Percentiles rank a stretch among this genome's conserved stretches.
Evolutionary conservation across 306 rosid species (phyloP).

Genomic region (Senna tora): DNA sequence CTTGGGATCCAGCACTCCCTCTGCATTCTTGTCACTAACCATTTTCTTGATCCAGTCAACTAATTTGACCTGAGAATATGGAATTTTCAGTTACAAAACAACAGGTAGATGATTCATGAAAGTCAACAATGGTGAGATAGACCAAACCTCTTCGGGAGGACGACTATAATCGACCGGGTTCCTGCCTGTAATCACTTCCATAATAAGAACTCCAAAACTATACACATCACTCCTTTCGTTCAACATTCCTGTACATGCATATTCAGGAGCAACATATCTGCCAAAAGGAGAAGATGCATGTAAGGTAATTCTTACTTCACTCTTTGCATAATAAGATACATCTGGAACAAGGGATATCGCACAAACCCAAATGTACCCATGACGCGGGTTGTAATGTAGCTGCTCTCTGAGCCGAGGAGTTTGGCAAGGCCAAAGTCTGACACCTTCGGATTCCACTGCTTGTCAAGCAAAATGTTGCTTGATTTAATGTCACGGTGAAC

Average conservation of each 20-base stretch:
- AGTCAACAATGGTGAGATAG: not conserved
- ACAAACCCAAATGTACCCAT: slow-evolving; percentile 96
- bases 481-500: slow-evolving; percentile 92
- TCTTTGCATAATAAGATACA: not conserved
- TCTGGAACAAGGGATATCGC: slow-evolving; percentile 4
- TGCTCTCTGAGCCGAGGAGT: slow-evolving; percentile 77
- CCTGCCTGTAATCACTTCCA: slow-evolving; percentile 92
- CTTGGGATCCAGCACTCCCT: slow-evolving; percentile 84
- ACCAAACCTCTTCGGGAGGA: slow-evolving; percentile 77
- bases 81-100: slow-evolving; percentile 17
- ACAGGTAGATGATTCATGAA: not conserved
- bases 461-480: slow-evolving; percentile 84
- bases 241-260: slow-evolving; percentile 92
- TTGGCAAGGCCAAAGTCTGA: slow-evolving; percentile 96
- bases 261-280: slow-evolving; percentile 95
- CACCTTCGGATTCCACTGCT: slow-evolving; percentile 88
- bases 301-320: not conserved
- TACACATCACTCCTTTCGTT: slow-evolving; percentile 88
- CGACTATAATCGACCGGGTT: slow-evolving; percentile 84
- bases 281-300: slow-evolving; percentile 24
- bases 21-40: slow-evolving; percentile 77
- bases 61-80: slow-evolving; percentile 69
- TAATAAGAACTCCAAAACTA: slow-evolving; percentile 85
- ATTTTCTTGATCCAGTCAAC: slow-evolving; percentile 93
- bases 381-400: slow-evolving; percentile 86